phyloP scores from a whole-genome alignment of 441 rosid genomes.

The Geranium incanum region DNA sequence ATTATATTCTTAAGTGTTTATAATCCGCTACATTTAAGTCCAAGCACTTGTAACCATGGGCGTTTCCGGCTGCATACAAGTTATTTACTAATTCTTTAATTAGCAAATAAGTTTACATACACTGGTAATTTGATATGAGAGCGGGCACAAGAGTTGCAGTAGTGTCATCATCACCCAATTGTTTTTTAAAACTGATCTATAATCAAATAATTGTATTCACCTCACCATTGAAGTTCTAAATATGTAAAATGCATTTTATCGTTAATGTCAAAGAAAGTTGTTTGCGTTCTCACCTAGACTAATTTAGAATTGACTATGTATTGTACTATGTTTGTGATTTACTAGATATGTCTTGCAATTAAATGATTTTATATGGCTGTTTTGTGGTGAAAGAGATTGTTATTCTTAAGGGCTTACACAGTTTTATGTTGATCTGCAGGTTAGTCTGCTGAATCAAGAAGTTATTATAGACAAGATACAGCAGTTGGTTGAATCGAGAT shows the following conservation, averaged over 20 bases:
- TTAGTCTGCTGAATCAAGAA: conserved; percentile 90
- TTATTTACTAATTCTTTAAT: background rate
- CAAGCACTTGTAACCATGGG: conserved; percentile 4
- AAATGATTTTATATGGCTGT: conserved; percentile 5
- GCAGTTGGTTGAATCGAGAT: conserved; percentile 55
- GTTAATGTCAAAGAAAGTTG: background rate
- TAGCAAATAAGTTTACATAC: background rate
- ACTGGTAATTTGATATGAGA: background rate
- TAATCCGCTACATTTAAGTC: background rate
- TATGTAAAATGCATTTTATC: background rate
- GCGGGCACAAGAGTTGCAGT: background rate
- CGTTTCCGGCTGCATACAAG: conserved; percentile 4
- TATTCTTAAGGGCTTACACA: background rate
- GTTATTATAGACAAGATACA: conserved; percentile 70
- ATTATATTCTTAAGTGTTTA: background rate
- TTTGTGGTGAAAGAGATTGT: background rate
- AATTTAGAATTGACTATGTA: background rate
- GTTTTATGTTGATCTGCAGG: conserved; percentile 38
- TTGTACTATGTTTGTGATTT: background rate
- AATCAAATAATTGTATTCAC: background rate
- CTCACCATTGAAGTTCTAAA: background rate
- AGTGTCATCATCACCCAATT: background rate
- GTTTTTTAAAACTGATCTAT: background rate
- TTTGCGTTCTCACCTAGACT: background rate
- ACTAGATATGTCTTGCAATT: background rate